Conservation (phyloP, 768 basidiomycete species). For the Amanita polypyramis region DNA sequence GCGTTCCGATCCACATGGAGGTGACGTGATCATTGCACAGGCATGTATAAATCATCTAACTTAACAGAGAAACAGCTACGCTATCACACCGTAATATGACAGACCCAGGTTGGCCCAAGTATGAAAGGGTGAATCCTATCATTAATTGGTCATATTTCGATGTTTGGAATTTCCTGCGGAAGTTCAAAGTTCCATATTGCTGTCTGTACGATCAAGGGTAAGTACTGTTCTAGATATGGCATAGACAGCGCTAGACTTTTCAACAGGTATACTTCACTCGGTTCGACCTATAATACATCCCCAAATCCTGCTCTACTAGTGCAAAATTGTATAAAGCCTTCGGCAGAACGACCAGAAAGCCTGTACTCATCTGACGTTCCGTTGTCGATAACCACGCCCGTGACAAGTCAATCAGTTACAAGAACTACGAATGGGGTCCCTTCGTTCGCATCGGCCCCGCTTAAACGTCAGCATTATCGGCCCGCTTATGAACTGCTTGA, state of each 20-base stretch:
- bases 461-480: slow-evolving; percentile 29
- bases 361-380: slow-evolving; percentile 10
- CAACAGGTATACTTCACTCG: slow-evolving; percentile 92
- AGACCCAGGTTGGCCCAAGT: slow-evolving; percentile 82
- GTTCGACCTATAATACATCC: slow-evolving; percentile 90
- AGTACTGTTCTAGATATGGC: slow-evolving; percentile 15
- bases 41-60: background rate
- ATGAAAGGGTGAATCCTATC: slow-evolving; percentile 89
- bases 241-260: background rate
- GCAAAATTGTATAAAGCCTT: slow-evolving; percentile 13
- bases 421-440: background rate
- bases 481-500: slow-evolving; percentile 80
- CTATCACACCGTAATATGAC: slow-evolving; percentile 69
- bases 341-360: slow-evolving; percentile 16
- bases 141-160: slow-evolving; percentile 90
- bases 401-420: background rate
- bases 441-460: slow-evolving; percentile 7
- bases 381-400: background rate
- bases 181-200: slow-evolving; percentile 78
- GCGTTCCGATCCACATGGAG: slow-evolving; percentile 86
- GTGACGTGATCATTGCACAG: slow-evolving; percentile 31
- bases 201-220: slow-evolving; percentile 85
- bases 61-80: slow-evolving; percentile 34
- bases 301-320: slow-evolving; percentile 80
- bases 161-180: slow-evolving; percentile 80